phyloP scores from a whole-genome alignment of 208 protist species.

The Strigomonas culicis region DNA sequence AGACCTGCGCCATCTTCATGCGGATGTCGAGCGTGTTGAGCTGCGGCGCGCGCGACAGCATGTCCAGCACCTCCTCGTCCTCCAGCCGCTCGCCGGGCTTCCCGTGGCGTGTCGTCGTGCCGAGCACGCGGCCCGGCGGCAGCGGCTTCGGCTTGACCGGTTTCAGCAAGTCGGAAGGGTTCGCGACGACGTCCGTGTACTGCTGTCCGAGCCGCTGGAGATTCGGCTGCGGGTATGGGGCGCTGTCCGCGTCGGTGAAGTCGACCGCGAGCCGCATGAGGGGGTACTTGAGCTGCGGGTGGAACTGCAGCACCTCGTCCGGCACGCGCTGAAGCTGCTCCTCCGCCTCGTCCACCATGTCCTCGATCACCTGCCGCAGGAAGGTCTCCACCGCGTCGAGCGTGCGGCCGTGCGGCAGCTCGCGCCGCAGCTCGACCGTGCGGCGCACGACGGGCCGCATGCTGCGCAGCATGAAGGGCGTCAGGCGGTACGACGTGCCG shows the following conservation, averaged over 20 bases:
- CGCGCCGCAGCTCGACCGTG: slow-evolving; percentile 67
- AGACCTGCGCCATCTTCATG: slow-evolving; percentile 83
- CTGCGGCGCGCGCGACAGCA: slow-evolving; percentile 44
- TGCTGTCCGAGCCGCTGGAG: slow-evolving; percentile 87
- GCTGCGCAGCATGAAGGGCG: slow-evolving; percentile 83
- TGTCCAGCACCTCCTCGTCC: slow-evolving; percentile 5
- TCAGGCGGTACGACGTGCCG: slow-evolving; percentile 79
- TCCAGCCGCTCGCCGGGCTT: slow-evolving; percentile 4
- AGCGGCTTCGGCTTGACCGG: slow-evolving; percentile 62
- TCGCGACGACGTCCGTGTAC: slow-evolving; percentile 87
- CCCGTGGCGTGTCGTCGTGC: not conserved
- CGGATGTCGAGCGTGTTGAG: slow-evolving; percentile 75
- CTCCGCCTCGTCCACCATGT: slow-evolving; percentile 82
- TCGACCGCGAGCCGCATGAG: slow-evolving; percentile 81
- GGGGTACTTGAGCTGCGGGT: slow-evolving; percentile 83
- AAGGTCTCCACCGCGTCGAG: slow-evolving; percentile 86
- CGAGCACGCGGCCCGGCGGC: slow-evolving; percentile 10
- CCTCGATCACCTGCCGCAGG: slow-evolving; percentile 59
- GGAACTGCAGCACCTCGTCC: slow-evolving; percentile 69
- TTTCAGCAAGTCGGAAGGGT: slow-evolving; percentile 73
- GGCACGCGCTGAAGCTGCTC: slow-evolving; percentile 62
- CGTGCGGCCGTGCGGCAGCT: slow-evolving; percentile 50
- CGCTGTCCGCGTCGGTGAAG: slow-evolving; percentile 64
- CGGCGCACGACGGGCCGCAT: slow-evolving; percentile 92
- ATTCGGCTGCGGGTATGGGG: slow-evolving; percentile 83